Base-by-base conservation (phyloP, 1,139 yeast species). In the Pichia norvegensis region DNA sequence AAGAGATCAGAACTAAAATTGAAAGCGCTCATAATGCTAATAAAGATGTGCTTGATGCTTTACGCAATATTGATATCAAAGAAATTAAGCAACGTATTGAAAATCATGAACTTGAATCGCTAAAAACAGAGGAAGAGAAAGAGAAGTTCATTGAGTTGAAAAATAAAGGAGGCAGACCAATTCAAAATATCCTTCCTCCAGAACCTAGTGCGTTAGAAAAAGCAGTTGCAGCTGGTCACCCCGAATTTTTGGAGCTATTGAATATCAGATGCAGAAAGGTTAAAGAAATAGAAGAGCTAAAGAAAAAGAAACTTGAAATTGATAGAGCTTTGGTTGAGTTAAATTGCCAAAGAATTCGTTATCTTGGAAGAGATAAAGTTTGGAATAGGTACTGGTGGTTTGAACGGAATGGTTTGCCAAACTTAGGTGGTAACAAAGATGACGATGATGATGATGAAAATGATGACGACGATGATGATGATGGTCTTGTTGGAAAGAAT, bases 361-460 rank as follows among this genome's bases (percentile, higher is more conserved):
- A 79, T 42, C 67, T 92, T 27, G 99, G 99, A 5, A 76, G 80
- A 52, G 99, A 92, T 62, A 70, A 95, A 46, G 76, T 78, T 51
- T 87, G 71, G 61, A 94, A 92, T 65, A 72, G 92, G 54, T 92
- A 90, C 63, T 94, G 95, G 95, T 92, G 96, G 96, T 81, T 90
- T 60, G 97, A 92, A 60, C 73, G 76, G 53, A 83, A 83, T 59
- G 97, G 97, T 0, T 70, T 86, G 46, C 86, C 88, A 6, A 76
- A 76, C 21, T 63, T 78, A 40, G 76, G 71, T 44, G 71, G 74
- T 33, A 69, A 64, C n/a, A 73, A 68, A 21, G 70, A 67, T 11
- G 67, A 67, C 13, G 68, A 67, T 1, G 67, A 63, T 1, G 67
- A 64, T 4, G 67, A 63, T 4, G 67, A 63, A 4, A 70, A 67